Conservation (phyloP, 2,329 filamentous ascomycete species). For the Podosphaera fusca region DNA sequence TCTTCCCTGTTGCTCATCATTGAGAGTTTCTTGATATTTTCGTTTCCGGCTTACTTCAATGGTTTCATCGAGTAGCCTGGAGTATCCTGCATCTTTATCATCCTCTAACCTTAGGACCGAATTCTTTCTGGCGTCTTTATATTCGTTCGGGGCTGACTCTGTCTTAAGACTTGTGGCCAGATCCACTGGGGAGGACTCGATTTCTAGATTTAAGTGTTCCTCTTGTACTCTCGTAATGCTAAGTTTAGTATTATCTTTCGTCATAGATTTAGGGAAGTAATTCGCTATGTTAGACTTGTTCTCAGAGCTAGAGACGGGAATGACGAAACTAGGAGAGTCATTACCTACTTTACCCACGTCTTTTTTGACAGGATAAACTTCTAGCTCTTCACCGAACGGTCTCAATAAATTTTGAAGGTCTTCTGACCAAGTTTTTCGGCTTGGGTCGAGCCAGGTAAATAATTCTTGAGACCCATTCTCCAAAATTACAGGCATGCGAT, state of each 20-base stretch:
- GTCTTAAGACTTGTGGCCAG: slow-evolving; percentile 7
- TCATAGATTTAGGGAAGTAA: slow-evolving; percentile 46
- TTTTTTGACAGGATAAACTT: slow-evolving; percentile 66
- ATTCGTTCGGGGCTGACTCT: slow-evolving; percentile 6
- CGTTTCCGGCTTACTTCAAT: slow-evolving; percentile 11
- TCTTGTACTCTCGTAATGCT: neutral
- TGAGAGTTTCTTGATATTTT: slow-evolving; percentile 10
- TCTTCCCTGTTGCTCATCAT: slow-evolving; percentile 10
- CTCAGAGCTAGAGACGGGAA: slow-evolving; percentile 62
- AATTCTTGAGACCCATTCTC: slow-evolving; percentile 51
- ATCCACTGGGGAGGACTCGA: slow-evolving; percentile 1
- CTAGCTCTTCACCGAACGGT: slow-evolving; percentile 56
- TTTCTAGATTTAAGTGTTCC: neutral
- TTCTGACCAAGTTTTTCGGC: slow-evolving; percentile 44
- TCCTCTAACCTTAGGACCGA: slow-evolving; percentile 10
- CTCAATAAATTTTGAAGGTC: slow-evolving; percentile 60
- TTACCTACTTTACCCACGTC: slow-evolving; percentile 91
- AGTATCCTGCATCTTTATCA: slow-evolving; percentile 12
- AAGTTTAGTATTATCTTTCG: slow-evolving; percentile 5
- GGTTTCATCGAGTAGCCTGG: slow-evolving; percentile 9
- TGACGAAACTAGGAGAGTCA: slow-evolving; percentile 60
- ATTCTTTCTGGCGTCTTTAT: slow-evolving; percentile 9
- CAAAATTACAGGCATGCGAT: slow-evolving; percentile 87
- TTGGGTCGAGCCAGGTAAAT: slow-evolving; percentile 57
- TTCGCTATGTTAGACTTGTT: slow-evolving; percentile 90